Evolutionary conservation across 2,329 filamentous ascomycete species (phyloP), one percentile per base, ranked within the genome.

Genomic region (Trichophyton benhamiae): DNA sequence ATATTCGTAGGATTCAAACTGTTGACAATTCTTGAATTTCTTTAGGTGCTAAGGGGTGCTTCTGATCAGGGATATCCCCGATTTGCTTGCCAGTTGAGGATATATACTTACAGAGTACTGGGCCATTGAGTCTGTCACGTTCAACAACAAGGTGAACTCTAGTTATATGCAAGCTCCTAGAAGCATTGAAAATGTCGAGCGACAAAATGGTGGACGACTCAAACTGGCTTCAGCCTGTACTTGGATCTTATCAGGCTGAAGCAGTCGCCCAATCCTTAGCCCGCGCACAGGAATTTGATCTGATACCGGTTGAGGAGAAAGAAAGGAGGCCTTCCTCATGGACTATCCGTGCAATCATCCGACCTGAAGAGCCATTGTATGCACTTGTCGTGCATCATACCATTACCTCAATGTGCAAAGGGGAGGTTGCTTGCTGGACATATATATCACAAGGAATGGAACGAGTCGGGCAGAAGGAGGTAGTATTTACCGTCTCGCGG

Each of bases 371-470:
- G 9, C 44, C 36, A 2, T 44, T 63, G 9, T 41, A 62, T 44
- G 62, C 38, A 2, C 9, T 62, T 25, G 49, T 63, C 20, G 61
- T 49, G 25, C 30, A 59, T 25, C 62, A 63, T 60, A 61, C 33
- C n/a, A 57, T 63, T 15, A 25, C 48, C 33, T 59, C 62, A 13
- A 59, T 38, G 42, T 22, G 61, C n/a, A 59, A 57, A 5, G 62
- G 60, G n/a, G 57, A 61, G 15, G 30, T 63, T 15, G 25, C 61
- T 30, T 63, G 62, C 20, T 63, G 62, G 62, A 63, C 62, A 38
- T 63, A 57, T 49, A 63, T 63, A n/a, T 63, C 62, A 9, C 46
- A 60, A 30, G 62, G 62, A 9, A 41, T 63, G 48, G 44, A 44
- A 22, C 46, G 5, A 60, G 48, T 62, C 11, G 60, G 60, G 30